These are phyloP conservation scores for Psilocybe tampanensis DNA, from an alignment of 768 basidiomycete genomes.

Conservation along the genomic window DNA sequence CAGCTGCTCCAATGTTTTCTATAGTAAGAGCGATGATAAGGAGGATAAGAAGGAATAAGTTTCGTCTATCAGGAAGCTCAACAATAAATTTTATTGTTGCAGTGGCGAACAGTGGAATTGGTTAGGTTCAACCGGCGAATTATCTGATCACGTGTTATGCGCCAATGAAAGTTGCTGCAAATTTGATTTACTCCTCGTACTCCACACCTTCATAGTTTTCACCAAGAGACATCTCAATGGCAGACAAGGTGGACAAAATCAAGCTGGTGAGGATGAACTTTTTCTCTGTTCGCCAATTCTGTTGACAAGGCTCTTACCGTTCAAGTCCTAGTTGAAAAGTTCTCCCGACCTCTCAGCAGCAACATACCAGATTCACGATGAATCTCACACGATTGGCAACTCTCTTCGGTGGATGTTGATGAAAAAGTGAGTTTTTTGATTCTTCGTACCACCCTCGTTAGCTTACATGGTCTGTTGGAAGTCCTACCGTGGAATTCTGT, in stretches of 20 bases:
- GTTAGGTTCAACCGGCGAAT: no score
- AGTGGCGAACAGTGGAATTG: no score
- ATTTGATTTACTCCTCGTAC: neutral
- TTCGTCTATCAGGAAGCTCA: neutral
- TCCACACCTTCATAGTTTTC: constrained; percentile 1
- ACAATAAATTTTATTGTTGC: no score
- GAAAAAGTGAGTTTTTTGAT: constrained; percentile 78
- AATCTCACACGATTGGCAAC: constrained; percentile 96
- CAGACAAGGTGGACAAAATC: constrained; percentile 40
- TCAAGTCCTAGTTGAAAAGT: constrained; percentile 70
- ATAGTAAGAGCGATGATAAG: constrained; percentile 4
- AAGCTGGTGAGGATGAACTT: constrained; percentile 35
- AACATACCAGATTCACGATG: constrained; percentile 90
- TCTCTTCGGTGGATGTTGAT: constrained; percentile 96
- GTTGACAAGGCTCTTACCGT: constrained; percentile 24
- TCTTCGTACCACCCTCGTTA: neutral
- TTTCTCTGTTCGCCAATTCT: neutral
- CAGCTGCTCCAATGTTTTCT: no score
- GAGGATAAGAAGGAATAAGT: neutral
- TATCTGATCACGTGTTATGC: constrained; percentile 2
- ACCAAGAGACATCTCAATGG: constrained; percentile 27
- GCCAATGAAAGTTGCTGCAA: constrained; percentile 3
- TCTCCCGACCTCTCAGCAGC: constrained; percentile 85
- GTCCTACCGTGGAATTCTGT: constrained; percentile 97
- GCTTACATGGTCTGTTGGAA: constrained; percentile 29